Evolutionary conservation across 2,329 filamentous ascomycete genomes (phyloP), one percentile per base, ranked within the genome.

Genomic region (Pseudogymnoascus sp.): DNA sequence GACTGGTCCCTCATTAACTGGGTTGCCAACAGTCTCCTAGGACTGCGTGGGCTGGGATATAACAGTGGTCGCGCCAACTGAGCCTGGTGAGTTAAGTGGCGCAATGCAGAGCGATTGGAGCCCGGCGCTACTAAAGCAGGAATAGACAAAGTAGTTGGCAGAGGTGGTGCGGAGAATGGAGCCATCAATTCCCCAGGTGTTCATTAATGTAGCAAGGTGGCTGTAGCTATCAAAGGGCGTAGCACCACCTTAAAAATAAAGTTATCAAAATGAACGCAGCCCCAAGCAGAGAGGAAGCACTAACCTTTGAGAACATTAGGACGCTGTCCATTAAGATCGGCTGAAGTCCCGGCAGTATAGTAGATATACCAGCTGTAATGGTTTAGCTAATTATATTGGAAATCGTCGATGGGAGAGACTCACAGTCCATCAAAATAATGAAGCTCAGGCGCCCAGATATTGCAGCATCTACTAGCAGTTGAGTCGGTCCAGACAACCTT

Each of bases 401-500:
- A 18, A 11, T 7, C 8, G 6, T 40, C 14, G 2, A 10, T 56
- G 23, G 25, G 60, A 31, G 4, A 25, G 3, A 8, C 65, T 66
- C 21, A 79, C 16, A 62, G 68, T 12, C 72, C 73, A n/a, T 78
- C 75, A 6, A 84, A 69, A 63, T 78, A 79, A 67, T 84, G 82
- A 0, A 83, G 73, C 67, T 84, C 82, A 0, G 82, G 82, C 0
- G 83, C 82, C 82, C 82, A 85, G 38, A 85, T 77, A 62, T 83
- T 83, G 70, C 80, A 81, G 70, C 79, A 80, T 14, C 80, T 74
- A 3, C 73, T 73, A 1, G 80, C 69, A 14, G 77, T 77, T 4
- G 70, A 72, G 63, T 81, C 79, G 0, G 75, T 76, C 73, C 80
- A 85, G 28, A 85, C 79, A 2, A 75, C 69, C 66, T 81, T 82